Evolutionary conservation across 1,284 basidiomycete genomes (phyloP), one percentile per base, ranked within the genome.

Genomic region (Apiotrichum domesticum): DNA sequence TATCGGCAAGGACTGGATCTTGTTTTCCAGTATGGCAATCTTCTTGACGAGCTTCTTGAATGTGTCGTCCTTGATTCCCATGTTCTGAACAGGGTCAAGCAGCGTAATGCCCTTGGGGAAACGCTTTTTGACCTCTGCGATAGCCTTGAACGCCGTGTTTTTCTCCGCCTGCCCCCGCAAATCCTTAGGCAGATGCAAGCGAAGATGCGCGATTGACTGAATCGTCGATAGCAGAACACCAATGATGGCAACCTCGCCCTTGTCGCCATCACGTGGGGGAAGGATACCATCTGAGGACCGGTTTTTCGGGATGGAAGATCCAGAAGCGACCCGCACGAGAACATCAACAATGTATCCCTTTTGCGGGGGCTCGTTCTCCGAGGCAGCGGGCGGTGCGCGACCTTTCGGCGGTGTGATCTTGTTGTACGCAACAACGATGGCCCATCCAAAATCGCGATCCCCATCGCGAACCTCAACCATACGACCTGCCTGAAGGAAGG

Each of bases 361-460:
- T 68, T 96, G 93, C 0, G 92, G 84, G 11, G 88, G 84, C 46
- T 92, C 89, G 21, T 83, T 58, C 15, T 72, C 71, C 13, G 60
- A 65, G 39, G 68, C 63, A 5, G 68, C 65, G 0, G 70, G 67
- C 35, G 70, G 61, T 3, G 15, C 47, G 11, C 67, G 66, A n/a
- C 71, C 70, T 66, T 88, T 71, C 10, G 63, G 68, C 44, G 65
- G 66, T 43, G 64, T 58, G 10, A 75, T 58, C 78, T 96, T 97
- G 73, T 91, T 87, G 72, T 87, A 98, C 68, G 90, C 93, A 65
- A 97, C 84, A 44, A 98, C 85, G 37, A 90, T 84, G 49, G 93
- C 93, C 96, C 96, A 98, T 6, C 94, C 95, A 76, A 96, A 98
- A 77, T 98, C 90, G 33, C 87, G 79, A 53, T 88, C 86, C 56